Evolutionary conservation across 2,329 filamentous ascomycete genomes (phyloP), one percentile per base, ranked within the genome.

Genomic region (Leptographium wingfieldii): DNA sequence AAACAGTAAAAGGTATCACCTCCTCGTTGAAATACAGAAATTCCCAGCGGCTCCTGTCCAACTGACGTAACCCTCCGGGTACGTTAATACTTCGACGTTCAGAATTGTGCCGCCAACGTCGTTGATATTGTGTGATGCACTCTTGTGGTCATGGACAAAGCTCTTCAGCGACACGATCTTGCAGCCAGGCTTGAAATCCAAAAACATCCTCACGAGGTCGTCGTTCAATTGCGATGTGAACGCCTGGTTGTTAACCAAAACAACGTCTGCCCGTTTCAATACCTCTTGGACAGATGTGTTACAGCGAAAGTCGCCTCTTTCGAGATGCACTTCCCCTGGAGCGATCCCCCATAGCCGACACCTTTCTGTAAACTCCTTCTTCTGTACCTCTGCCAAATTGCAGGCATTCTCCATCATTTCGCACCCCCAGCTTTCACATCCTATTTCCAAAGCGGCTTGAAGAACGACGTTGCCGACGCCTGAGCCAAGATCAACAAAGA

Each of bases 191-290:
- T 96, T 97, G 63, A 97, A 77, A 68, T 99, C 94, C 62, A 99
- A 76, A 68, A 99, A 97, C 76, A 95, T 90, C 67, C 90, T 84
- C 65, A 92, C 83, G 54, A 99, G 78, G 63, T 84, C 83, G 68
- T 90, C 87, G 73, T 97, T 99, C 59, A 96, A 81, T 66, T 86
- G 80, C 16, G 92, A 86, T 6, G 87, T 92, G 73, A 99, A 99
- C 2, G 91, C 94, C 73, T 97, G 92, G 74, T 99, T 99, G 77
- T 99, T 99, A 67, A 97, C 92, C 31, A 99, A 81, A 22, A 99
- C 83, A n/a, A 97, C 92, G 70, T 99, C 94, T 1, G 94, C 92
- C 59, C 86, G 83, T 71, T 87, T 86, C 56, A 99, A 79, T 9
- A 86, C 85, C 29, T 84, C 80, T 62, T 85, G 79, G 56, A 96